A percentile compares a stretch with the other conserved stretches of the same genome.
phyloP scores from a whole-genome alignment of 192 early-diverging fungal species.

The Globomyces pollinis-pini region DNA sequence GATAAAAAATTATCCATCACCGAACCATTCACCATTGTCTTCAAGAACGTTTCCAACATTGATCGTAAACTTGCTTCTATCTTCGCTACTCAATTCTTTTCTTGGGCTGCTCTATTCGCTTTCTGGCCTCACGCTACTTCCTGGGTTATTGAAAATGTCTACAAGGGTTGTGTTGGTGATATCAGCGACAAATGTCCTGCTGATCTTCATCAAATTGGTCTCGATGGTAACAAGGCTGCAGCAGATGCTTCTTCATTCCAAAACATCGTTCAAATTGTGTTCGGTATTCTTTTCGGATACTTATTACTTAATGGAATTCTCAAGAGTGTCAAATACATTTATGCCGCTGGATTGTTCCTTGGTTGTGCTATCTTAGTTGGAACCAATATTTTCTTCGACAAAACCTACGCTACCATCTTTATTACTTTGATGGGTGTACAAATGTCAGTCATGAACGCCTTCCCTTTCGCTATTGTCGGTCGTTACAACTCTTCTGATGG shows the following conservation, averaged over 20 bases:
- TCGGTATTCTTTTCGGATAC: not conserved
- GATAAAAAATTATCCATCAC: not conserved
- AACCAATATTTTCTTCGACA: not conserved
- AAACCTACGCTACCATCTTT: slow-evolving; percentile 1
- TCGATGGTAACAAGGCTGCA: not conserved
- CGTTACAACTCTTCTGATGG: slow-evolving; percentile 12
- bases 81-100: slow-evolving; percentile 16
- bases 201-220: not conserved
- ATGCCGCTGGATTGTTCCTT: slow-evolving; percentile 4
- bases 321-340: slow-evolving; percentile 9
- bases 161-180: slow-evolving; percentile 4
- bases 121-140: slow-evolving; percentile 14
- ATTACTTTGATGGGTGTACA: slow-evolving; percentile 6
- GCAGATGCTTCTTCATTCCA: not conserved
- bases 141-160: slow-evolving; percentile 10
- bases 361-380: slow-evolving; percentile 13
- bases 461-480: slow-evolving; percentile 23
- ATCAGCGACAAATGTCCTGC: not conserved
- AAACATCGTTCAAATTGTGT: slow-evolving; percentile 15
- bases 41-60: slow-evolving; percentile 5
- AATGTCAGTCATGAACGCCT: slow-evolving; percentile 15
- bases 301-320: slow-evolving; percentile 5
- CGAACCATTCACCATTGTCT: not conserved
- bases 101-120: slow-evolving; percentile 15
- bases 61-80: slow-evolving; percentile 8